These are phyloP conservation scores for Helicocarpus griseus DNA, from an alignment of 2,329 filamentous ascomycete species.

Conservation along the genomic window DNA sequence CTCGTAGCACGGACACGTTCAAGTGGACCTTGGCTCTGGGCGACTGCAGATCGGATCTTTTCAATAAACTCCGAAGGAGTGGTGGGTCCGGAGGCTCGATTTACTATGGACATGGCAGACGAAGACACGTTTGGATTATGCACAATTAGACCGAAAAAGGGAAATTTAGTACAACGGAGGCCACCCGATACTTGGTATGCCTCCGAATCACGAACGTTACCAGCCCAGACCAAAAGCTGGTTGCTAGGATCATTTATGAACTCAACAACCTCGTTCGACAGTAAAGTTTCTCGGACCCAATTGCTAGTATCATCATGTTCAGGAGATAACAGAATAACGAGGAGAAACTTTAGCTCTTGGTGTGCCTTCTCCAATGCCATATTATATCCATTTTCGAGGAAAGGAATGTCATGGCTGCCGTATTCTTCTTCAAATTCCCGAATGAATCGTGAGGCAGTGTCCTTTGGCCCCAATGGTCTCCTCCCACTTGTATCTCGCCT, in stretches of 20 bases:
- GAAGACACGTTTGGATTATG: constrained; percentile 76
- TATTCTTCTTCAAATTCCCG: constrained; percentile 95
- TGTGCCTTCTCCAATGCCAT: constrained; percentile 86
- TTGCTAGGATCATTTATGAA: constrained; percentile 68
- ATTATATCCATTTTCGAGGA: constrained; percentile 82
- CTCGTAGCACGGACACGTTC: constrained; percentile 65
- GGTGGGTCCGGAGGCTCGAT: constrained; percentile 64
- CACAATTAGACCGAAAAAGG: constrained; percentile 76
- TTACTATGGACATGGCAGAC: constrained; percentile 83
- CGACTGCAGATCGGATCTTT: constrained; percentile 64
- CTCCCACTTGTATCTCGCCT: constrained; percentile 56
- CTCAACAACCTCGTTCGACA: constrained; percentile 61
- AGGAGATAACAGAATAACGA: constrained; percentile 80
- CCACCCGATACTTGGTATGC: constrained; percentile 87
- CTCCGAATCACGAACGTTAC: constrained; percentile 85
- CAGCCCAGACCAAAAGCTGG: constrained; percentile 83
- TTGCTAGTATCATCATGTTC: constrained; percentile 86
- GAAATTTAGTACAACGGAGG: constrained; percentile 83
- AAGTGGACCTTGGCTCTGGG: constrained; percentile 66
- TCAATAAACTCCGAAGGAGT: constrained; percentile 61
- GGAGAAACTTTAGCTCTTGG: constrained; percentile 77
- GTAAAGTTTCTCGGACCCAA: constrained; percentile 74
- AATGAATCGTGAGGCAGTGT: constrained; percentile 80
- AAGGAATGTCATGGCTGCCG: constrained; percentile 56
- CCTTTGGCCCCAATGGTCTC: constrained; percentile 68